Evolutionary conservation across 768 basidiomycete species (phyloP), one percentile per base, ranked within the genome.

Genomic region (Xerocomellus chrysenteron): DNA sequence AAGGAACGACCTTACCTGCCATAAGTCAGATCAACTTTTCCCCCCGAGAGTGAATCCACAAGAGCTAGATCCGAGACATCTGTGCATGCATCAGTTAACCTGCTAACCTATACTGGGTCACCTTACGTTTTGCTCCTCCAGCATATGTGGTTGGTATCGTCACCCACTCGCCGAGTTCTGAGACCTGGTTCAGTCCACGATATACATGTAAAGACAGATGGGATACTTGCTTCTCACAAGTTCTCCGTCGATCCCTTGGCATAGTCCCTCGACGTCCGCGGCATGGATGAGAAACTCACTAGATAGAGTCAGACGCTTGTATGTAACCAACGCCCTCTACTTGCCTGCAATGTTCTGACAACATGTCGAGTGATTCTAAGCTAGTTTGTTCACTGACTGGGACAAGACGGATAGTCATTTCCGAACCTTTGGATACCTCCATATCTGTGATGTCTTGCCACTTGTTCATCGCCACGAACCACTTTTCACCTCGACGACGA

Each of bases 401-500:
- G 26, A 54, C 37, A 24, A 14, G 45, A 37, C 32, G 8, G 44
- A 50, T 33, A 33, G 50, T 42, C 45, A n/a, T 28, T 40, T 39
- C 4, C 32, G 46, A 57, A 88, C 94, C 92, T 82, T 86, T 77
- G 59, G 80, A 87, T 17, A 99, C 90, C 65, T 92, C 87, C 87
- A 93, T 93, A 65, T 98, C 92, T 0, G 97, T 98, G 50, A 97
- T 80, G 57, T 90, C 88, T 67, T 96, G 95, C 97, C 97, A 99
- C 68, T 93, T 95, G 75, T 98, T 96, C 94, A 95, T 98, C 12
- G 96, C 94, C 13, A 99, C 90, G 35, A 93, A 78, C 97, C 97
- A 99, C 59, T 76, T 84, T 45, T 83, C 76, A 10, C 76, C 87
- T 66, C 85, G 76, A 61, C 83, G 80, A 19, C 96, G 86, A 73